Evolutionary conservation across 1,284 basidiomycete species (phyloP).

Genomic region (Heterobasidion occidentale): DNA sequence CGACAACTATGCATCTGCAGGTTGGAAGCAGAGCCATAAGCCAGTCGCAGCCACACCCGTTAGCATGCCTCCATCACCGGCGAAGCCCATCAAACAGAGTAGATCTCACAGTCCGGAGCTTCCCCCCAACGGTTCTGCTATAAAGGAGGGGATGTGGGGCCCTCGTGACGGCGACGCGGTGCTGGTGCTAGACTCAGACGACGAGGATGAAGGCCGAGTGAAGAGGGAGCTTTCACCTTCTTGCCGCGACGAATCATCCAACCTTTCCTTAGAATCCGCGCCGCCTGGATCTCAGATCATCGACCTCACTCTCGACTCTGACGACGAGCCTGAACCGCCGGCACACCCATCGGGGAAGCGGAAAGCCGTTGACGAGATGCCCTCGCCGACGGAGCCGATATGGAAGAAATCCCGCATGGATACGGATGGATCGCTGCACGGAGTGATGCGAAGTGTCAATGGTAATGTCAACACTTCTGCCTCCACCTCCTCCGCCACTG

Average conservation of each 20-base stretch:
- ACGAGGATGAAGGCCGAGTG: slow-evolving; percentile 64
- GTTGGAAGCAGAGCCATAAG: slow-evolving; percentile 55
- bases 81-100: slow-evolving; percentile 11
- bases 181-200: slow-evolving; percentile 70
- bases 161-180: slow-evolving; percentile 53
- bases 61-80: slow-evolving; percentile 16
- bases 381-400: slow-evolving; percentile 51
- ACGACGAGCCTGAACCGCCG: slow-evolving; percentile 31
- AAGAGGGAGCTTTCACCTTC: slow-evolving; percentile 66
- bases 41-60: slow-evolving; percentile 17
- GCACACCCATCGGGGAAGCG: slow-evolving; percentile 38
- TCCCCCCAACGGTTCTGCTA: slow-evolving; percentile 1
- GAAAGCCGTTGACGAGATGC: slow-evolving; percentile 43
- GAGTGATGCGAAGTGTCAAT: slow-evolving; percentile 9
- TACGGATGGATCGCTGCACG: slow-evolving; percentile 18
- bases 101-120: slow-evolving; percentile 7
- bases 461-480: slow-evolving; percentile 14
- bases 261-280: not conserved
- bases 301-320: slow-evolving; percentile 73
- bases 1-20: slow-evolving; percentile 69
- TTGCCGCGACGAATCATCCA: slow-evolving; percentile 12
- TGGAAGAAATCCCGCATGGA: slow-evolving; percentile 66
- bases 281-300: slow-evolving; percentile 41
- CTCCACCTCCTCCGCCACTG: slow-evolving; percentile 6
- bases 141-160: slow-evolving; percentile 32